Evolutionary conservation across 164 flowering plant genomes (phyloP), one percentile per base, ranked within the genome.

Genomic region (Hamamelis virginiana): DNA sequence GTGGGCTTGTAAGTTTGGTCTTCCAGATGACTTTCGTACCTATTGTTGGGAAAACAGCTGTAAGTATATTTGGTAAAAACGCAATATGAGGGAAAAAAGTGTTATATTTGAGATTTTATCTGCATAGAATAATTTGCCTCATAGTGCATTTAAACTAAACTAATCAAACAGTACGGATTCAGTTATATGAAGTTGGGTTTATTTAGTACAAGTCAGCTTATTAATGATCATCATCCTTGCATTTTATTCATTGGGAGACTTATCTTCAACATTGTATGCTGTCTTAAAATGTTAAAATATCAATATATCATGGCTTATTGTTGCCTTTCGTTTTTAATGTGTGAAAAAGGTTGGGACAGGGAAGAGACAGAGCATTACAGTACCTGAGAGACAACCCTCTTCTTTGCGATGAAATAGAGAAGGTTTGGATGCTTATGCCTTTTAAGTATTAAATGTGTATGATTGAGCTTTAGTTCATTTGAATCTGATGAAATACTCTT

Each of bases 311-410:
- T 59, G 25, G 27, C 60, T 16, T 71, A 53, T 26, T 50, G 3
- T 45, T 9, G 15, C 10, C 19, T 13, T 70, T 45, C 56, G 51
- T 71, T 46, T 68, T 76, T 61, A 15, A 18, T 62, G 15, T 67
- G 16, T 69, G 26, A 18, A 64, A 71, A 69, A 92, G 98, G 84
- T 77, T 93, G 86, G 98, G 98, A 63, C 97, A 93, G 72, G 98
- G 98, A 65, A 84, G 98, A 79, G 98, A 91, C 28, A 88, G 64
- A 81, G 91, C 97, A 62, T 70, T 93, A 44, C 97, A 93, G 69
- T 87, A 75, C 77, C 78, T 93, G 78, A 86, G 78, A 78, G 98
- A 91, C 47, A 91, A 88, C 67, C 89, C 92, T 58, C 76, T 43
- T 68, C 78, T 89, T 51, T 78, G 78, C 59, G 86, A 77, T 59